Evolutionary conservation across 2,329 filamentous ascomycete genomes (phyloP), one percentile per base, ranked within the genome.

Genomic region (Westerdykella aurantiaca): DNA sequence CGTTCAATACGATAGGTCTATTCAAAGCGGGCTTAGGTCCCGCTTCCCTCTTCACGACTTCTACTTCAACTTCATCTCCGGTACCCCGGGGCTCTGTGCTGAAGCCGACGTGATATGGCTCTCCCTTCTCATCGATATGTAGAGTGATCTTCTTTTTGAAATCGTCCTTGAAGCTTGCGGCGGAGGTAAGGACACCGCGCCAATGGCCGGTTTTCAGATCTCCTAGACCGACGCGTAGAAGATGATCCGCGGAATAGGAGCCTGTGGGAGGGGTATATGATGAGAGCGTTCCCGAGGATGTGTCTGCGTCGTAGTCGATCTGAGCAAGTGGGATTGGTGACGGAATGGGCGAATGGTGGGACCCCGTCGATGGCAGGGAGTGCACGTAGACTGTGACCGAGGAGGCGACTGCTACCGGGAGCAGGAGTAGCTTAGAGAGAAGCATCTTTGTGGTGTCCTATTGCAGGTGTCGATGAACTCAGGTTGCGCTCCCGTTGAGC

Each of bases 321-420:
- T 69, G 66, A 39, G 71, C 70, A 44, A 72, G 65, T 23, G 65
- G 61, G 34, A 65, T 58, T 16, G 70, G 63, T 25, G 66, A 66
- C 42, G 64, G 54, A 34, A 63, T 51, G 31, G 60, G 48, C 41
- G 59, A 54, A 21, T 52, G 94, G 69, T 95, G 89, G 61, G 78
- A 79, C 63, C 89, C 84, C 64, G 84, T 86, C 50, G 90, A 94
- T 51, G 89, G 82, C 53, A 98, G 79, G 34, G 93, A 90, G 72
- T 96, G 91, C 70, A 63, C 54, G 47, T 65, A 67, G 37, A 67
- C 51, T 10, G 64, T 66, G 14, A 67, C 56, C 13, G 62, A 57
- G n/a, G 63, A 66, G 31, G 69, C 61, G 53, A 66, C 47, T 42
- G 70, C 63, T 42, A 67, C 41, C 14, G 69, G 56, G 39, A 67